Evolutionary conservation across 257 asterid species (phyloP).

Genomic region (Rauvolfia tetraphylla): DNA sequence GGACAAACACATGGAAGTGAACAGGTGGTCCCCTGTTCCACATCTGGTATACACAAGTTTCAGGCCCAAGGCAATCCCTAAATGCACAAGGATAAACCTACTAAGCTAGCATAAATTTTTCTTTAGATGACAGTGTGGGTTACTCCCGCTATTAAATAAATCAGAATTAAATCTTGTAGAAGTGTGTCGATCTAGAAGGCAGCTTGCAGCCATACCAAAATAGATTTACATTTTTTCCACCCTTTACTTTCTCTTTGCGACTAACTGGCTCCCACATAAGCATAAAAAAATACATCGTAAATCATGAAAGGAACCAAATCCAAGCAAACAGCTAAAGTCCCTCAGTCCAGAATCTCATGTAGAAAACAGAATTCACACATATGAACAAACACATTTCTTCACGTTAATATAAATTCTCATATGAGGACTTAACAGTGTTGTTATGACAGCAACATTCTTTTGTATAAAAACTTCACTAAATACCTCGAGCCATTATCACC

Average conservation of each 20-base stretch:
- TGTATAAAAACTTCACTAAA: not conserved
- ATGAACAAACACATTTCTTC: not conserved
- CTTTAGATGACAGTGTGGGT: not conserved
- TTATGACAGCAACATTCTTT: not conserved
- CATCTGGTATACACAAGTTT: slow-evolving; percentile 9
- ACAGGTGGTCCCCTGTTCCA: slow-evolving; percentile 53
- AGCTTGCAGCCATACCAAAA: not conserved
- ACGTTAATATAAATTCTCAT: not conserved
- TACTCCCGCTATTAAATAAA: not conserved
- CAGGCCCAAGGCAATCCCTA: slow-evolving; percentile 1
- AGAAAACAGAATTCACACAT: not conserved
- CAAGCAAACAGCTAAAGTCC: not conserved
- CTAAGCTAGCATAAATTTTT: not conserved
- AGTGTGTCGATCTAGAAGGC: not conserved
- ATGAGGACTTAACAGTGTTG: not conserved
- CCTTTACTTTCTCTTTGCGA: not conserved
- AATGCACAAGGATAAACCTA: not conserved
- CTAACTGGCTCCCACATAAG: no score
- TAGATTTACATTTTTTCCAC: not conserved
- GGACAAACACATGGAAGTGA: slow-evolving; percentile 27
- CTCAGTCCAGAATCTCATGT: not conserved
- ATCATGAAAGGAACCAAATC: not conserved
- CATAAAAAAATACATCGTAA: not conserved
- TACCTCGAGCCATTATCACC: slow-evolving; percentile 91
- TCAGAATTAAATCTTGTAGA: not conserved